Conservation (phyloP, 768 basidiomycete genomes). For the Amanita subjunquillea region DNA sequence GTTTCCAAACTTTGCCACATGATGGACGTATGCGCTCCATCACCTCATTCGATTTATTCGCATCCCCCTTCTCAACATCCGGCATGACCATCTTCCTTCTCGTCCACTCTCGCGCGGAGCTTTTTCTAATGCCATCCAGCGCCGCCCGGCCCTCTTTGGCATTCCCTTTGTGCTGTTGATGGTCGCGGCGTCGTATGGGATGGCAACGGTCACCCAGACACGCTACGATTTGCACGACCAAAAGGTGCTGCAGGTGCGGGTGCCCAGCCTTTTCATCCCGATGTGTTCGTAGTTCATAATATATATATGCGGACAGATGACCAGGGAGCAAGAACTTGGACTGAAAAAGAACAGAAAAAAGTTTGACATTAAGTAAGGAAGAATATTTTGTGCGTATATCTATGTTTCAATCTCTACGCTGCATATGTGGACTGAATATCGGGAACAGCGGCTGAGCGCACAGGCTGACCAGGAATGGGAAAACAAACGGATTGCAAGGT, state of each 20-base stretch:
- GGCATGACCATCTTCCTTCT: slow-evolving; percentile 42
- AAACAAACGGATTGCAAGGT: slow-evolving; percentile 71
- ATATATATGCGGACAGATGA: slow-evolving; percentile 30
- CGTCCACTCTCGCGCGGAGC: slow-evolving; percentile 32
- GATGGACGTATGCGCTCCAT: no score
- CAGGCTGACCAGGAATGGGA: slow-evolving; percentile 72
- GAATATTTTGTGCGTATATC: slow-evolving; percentile 81
- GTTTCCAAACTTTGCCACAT: no score
- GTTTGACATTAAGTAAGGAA: slow-evolving; percentile 82
- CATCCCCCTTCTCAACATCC: no score
- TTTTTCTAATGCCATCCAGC: slow-evolving; percentile 35
- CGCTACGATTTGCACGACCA: slow-evolving; percentile 84
- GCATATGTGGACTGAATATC: not conserved
- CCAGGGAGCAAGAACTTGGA: slow-evolving; percentile 69
- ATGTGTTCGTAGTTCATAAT: no score
- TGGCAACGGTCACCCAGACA: slow-evolving; percentile 79
- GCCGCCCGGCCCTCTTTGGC: slow-evolving; percentile 70
- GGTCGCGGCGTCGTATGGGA: slow-evolving; percentile 77
- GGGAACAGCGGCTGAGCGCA: slow-evolving; percentile 51
- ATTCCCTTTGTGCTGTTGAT: slow-evolving; percentile 80
- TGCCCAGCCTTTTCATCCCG: no score
- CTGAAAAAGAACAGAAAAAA: slow-evolving; percentile 62
- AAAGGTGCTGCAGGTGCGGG: slow-evolving; percentile 56
- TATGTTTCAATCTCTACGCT: not conserved
- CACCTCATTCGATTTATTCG: no score